Conservation (phyloP, 176 grass and related monocot species). For the Oryza meyeriana region DNA sequence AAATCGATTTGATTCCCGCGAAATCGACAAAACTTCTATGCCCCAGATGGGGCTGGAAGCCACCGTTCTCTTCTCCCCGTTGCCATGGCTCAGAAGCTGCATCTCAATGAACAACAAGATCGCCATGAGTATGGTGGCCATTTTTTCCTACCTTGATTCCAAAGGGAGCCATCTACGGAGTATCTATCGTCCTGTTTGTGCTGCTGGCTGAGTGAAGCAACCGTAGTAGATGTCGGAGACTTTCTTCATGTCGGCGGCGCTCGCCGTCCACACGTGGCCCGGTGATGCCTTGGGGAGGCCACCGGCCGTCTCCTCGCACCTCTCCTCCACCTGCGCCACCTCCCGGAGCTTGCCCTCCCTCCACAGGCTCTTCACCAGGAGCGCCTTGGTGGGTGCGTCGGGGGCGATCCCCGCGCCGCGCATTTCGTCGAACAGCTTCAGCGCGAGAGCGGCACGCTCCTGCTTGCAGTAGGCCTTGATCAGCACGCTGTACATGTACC, state of each 20-base stretch:
- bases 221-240: constrained; percentile 64
- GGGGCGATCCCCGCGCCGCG: constrained; percentile 41
- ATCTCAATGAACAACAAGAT: neutral
- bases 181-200: neutral
- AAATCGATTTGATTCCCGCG: neutral
- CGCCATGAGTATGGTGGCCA: neutral
- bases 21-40: no score
- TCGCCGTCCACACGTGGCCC: constrained; percentile 79
- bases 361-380: constrained; percentile 95
- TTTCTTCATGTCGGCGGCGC: constrained; percentile 51
- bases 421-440: constrained; percentile 86
- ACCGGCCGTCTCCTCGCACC: constrained; percentile 37
- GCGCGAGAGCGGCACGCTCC: constrained; percentile 63
- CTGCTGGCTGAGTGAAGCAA: constrained; percentile 39
- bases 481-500: constrained; percentile 77
- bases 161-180: neutral
- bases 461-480: constrained; percentile 68
- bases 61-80: no score
- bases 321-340: constrained; percentile 60
- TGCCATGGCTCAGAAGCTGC: neutral
- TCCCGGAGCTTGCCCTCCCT: constrained; percentile 83
- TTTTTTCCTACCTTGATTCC: neutral
- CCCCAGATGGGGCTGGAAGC: no score
- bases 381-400: constrained; percentile 53
- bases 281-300: constrained; percentile 54